Evolutionary conservation across 805 yeast genomes (phyloP).

Genomic region (Metschnikowia gruessii): DNA sequence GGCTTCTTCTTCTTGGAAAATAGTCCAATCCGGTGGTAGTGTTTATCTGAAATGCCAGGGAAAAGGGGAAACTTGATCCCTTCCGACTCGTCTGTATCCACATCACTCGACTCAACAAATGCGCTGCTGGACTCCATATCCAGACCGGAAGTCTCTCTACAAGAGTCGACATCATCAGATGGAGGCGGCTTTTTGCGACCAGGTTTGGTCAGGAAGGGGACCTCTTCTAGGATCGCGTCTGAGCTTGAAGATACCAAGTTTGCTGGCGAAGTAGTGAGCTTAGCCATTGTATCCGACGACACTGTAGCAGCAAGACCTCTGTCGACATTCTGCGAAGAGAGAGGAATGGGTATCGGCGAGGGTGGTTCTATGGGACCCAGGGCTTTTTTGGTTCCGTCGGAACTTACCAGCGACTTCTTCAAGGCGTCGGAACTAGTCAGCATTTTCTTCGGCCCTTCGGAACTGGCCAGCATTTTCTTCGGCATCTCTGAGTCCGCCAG

Average conservation of each 20-base stretch:
- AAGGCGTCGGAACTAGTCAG: not conserved
- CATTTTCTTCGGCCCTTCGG: not conserved
- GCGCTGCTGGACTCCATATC: constrained; percentile 6
- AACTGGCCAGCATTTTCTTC: not conserved
- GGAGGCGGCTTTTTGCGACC: constrained; percentile 18
- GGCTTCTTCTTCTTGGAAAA: constrained; percentile 13
- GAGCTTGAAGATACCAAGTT: constrained; percentile 7
- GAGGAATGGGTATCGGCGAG: constrained; percentile 29
- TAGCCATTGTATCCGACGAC: constrained; percentile 19
- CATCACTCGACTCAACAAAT: not conserved
- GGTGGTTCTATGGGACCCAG: constrained; percentile 6
- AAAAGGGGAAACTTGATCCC: constrained; percentile 31
- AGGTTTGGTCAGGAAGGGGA: constrained; percentile 5
- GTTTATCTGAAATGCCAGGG: constrained; percentile 26
- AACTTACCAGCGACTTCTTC: not conserved
- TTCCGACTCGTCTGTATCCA: constrained; percentile 14
- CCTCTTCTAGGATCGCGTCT: constrained; percentile 13
- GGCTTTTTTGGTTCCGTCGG: not conserved
- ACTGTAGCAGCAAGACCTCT: constrained; percentile 23
- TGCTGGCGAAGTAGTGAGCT: constrained; percentile 15
- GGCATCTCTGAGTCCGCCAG: not conserved
- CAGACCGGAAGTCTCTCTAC: constrained; percentile 7
- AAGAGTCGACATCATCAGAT: not conserved
- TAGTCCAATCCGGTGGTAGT: constrained; percentile 10
- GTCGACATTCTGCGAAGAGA: constrained; percentile 29